Conservation (phyloP, 768 basidiomycete species). For the Astraeus odoratus region DNA sequence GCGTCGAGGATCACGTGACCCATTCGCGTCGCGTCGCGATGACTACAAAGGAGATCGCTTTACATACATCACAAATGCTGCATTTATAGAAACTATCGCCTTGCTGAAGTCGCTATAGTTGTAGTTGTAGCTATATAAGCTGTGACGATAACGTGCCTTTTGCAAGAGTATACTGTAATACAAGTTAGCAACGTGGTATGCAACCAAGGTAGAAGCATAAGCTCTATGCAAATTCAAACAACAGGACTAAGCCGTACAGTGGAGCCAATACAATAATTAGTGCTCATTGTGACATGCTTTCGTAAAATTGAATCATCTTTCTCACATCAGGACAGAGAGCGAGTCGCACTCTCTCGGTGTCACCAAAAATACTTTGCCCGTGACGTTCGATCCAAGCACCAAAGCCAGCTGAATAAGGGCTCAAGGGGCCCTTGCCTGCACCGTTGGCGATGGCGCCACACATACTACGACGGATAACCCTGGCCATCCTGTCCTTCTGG, state of each 20-base stretch:
- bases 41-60: neutral
- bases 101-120: no score
- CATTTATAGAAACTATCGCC: no score
- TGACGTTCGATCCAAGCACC: slow-evolving; percentile 52
- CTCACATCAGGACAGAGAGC: slow-evolving; percentile 62
- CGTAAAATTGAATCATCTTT: slow-evolving; percentile 55
- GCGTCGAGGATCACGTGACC: slow-evolving; percentile 24
- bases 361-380: slow-evolving; percentile 44
- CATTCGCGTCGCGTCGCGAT: neutral
- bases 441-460: slow-evolving; percentile 24
- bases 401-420: slow-evolving; percentile 31
- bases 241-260: neutral
- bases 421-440: slow-evolving; percentile 5
- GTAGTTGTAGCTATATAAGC: no score
- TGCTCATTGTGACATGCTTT: slow-evolving; percentile 29
- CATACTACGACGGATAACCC: slow-evolving; percentile 40
- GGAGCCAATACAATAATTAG: neutral
- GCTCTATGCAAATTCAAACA: neutral
- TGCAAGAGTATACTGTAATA: no score
- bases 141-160: no score
- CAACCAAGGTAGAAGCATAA: neutral
- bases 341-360: slow-evolving; percentile 59
- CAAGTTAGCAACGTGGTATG: no score
- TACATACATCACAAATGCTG: no score
- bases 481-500: slow-evolving; percentile 55